These are phyloP conservation scores for Talaromyces sp. DNA, from an alignment of 2,329 filamentous ascomycete genomes.

Conservation along the genomic window DNA sequence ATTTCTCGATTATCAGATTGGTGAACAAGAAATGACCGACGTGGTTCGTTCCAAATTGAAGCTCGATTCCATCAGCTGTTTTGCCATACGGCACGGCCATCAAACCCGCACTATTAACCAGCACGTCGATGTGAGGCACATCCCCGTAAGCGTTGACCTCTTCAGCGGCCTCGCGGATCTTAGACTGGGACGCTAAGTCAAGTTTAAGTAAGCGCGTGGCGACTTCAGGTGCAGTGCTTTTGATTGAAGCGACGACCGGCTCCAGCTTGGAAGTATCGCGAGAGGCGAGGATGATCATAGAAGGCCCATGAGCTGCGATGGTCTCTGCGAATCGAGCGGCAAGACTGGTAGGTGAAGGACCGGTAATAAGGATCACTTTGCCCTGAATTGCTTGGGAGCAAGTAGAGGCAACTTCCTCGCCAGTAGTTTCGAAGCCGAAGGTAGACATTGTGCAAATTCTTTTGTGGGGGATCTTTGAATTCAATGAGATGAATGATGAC, in stretches of 20 bases:
- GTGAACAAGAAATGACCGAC: slow-evolving; percentile 45
- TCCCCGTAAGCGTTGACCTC: slow-evolving; percentile 32
- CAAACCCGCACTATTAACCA: slow-evolving; percentile 50
- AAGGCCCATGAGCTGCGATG: slow-evolving; percentile 38
- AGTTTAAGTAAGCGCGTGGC: slow-evolving; percentile 31
- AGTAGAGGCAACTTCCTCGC: slow-evolving; percentile 2
- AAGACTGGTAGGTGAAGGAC: slow-evolving; percentile 42
- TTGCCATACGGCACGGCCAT: slow-evolving; percentile 35
- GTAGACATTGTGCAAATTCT: slow-evolving; percentile 3
- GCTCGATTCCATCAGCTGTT: slow-evolving; percentile 42
- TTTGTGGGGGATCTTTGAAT: too few relatives aligned
- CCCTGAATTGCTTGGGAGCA: slow-evolving; percentile 21
- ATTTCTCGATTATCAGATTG: slow-evolving; percentile 40
- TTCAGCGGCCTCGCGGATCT: slow-evolving; percentile 36
- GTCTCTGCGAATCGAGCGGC: slow-evolving; percentile 39
- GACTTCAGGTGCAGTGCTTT: slow-evolving; percentile 17
- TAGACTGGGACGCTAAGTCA: slow-evolving; percentile 36
- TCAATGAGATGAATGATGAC: not conserved
- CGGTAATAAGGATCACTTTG: slow-evolving; percentile 46
- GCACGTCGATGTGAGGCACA: slow-evolving; percentile 40
- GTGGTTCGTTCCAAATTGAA: slow-evolving; percentile 44
- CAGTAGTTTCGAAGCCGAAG: slow-evolving; percentile 3
- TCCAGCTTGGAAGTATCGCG: slow-evolving; percentile 39
- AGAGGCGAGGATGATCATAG: slow-evolving; percentile 44
- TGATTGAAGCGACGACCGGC: slow-evolving; percentile 30